Evolutionary conservation across 2,329 filamentous ascomycete species (phyloP), one percentile per base, ranked within the genome.

Genomic region (Botrytis fabae): DNA sequence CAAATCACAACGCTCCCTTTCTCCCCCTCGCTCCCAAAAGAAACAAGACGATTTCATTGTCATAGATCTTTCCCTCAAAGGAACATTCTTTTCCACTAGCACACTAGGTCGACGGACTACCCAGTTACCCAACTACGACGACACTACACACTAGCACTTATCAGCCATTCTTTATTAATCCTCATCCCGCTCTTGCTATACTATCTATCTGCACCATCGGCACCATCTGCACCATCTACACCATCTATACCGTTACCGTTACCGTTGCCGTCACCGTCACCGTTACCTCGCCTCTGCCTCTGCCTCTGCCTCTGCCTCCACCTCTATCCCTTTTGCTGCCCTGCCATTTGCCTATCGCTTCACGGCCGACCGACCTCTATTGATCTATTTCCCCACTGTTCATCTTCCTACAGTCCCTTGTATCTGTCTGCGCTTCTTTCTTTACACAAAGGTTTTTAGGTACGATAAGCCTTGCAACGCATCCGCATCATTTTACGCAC

Each of bases 401-500:
- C 69, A 22, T 62, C 57, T 38, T 38, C 28, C 60, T 42, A 18
- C 54, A n/a, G 66, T 46, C 66, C 66, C 38, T 57, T 18, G 51
- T 54, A n/a, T 60, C 44, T 70, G 46, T 59, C 69, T 46, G 60
- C 20, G 42, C 42, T 51, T 38, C 12, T 66, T 54, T 66, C 12
- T 46, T 32, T 28, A 66, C 35, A 40, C 25, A 35, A 35, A 35
- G 38, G 9, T 14, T 25, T 66, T 20, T 20, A 9, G 42, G 42
- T 38, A 22, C 70, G 70, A 72, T 72, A 72, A 69, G 70, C 70
- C 70, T 60, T 72, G 70, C 48, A 65, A 71, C 46, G 70, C 70
- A 66, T 72, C 61, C 59, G 54, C 48, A 66, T 54, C 38, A 63
- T 66, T 63, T 69, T 54, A 35, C 25, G 40, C 61, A 42, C 60